Evolutionary conservation across 257 asterid genomes (phyloP).

Genomic region (Solanum paucissectum): DNA sequence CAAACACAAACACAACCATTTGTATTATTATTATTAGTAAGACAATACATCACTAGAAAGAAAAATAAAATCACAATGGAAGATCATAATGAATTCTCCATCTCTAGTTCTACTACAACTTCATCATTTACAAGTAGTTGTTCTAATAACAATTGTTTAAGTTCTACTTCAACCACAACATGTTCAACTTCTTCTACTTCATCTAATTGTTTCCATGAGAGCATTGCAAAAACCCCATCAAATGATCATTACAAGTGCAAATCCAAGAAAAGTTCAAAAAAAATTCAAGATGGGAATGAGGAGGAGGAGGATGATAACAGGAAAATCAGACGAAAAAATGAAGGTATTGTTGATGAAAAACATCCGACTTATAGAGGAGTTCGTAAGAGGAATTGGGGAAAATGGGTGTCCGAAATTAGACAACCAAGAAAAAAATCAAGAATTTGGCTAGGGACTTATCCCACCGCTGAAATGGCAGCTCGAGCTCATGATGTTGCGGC

Average conservation of each 20-base stretch:
- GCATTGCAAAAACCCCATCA: constrained; percentile 1
- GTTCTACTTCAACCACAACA: constrained; percentile 4
- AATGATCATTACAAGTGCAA: not conserved
- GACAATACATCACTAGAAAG: not conserved
- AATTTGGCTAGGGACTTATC: constrained; percentile 86
- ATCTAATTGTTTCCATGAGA: constrained; percentile 6
- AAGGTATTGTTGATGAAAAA: constrained; percentile 13
- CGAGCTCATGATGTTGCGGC: constrained; percentile 96
- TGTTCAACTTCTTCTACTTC: constrained; percentile 22
- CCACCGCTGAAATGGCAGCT: constrained; percentile 96
- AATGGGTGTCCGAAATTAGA: constrained; percentile 89
- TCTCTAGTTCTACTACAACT: constrained; percentile 8
- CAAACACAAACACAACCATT: not conserved
- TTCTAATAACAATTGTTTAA: not conserved
- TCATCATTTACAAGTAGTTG: constrained; percentile 14
- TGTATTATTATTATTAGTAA: constrained; percentile 1
- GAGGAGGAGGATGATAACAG: constrained; percentile 12
- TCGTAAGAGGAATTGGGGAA: constrained; percentile 82
- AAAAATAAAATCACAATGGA: constrained; percentile 26
- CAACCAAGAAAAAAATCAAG: constrained; percentile 86
- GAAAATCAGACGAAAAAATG: not conserved
- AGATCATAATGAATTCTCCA: constrained; percentile 13
- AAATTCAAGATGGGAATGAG: constrained; percentile 7
- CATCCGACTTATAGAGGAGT: constrained; percentile 76
- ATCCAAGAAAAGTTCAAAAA: constrained; percentile 4